phyloP scores from a whole-genome alignment of 495 filamentous ascomycete species.

The Aspergillus haitiensis region DNA sequence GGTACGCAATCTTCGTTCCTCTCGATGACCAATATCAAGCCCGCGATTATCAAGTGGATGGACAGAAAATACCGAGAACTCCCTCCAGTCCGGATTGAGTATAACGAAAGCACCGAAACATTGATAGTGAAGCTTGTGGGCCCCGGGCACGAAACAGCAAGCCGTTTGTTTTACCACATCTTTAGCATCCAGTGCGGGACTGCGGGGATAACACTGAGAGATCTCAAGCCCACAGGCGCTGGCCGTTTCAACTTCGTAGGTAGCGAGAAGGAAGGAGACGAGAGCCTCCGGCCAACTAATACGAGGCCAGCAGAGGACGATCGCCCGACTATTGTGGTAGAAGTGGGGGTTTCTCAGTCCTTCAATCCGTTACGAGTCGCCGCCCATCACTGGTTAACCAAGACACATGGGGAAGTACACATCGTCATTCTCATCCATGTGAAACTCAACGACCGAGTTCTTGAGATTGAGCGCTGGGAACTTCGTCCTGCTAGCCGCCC shows the following conservation, averaged over 20 bases:
- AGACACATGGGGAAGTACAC: neutral
- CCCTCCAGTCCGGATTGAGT: neutral
- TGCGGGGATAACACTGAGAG: neutral
- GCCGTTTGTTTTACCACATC: neutral
- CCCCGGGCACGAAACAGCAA: neutral
- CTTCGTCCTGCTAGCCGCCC: neutral
- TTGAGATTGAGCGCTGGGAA: neutral
- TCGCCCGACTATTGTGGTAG: neutral
- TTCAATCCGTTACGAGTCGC: neutral
- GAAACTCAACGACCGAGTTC: neutral
- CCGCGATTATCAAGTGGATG: neutral
- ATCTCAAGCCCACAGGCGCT: neutral
- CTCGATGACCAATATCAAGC: no score
- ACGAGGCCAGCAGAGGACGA: neutral
- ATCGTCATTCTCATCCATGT: neutral
- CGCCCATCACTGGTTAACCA: slow-evolving; percentile 1
- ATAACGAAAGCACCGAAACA: neutral
- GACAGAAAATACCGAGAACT: neutral
- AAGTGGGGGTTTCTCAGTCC: neutral
- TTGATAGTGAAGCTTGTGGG: neutral
- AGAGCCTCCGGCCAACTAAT: neutral
- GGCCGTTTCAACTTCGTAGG: neutral
- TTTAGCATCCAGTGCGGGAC: neutral
- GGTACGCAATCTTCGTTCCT: no score
- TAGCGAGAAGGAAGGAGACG: neutral